Evolutionary conservation across 306 rosid species (phyloP).

Genomic region (Rosa chinensis): DNA sequence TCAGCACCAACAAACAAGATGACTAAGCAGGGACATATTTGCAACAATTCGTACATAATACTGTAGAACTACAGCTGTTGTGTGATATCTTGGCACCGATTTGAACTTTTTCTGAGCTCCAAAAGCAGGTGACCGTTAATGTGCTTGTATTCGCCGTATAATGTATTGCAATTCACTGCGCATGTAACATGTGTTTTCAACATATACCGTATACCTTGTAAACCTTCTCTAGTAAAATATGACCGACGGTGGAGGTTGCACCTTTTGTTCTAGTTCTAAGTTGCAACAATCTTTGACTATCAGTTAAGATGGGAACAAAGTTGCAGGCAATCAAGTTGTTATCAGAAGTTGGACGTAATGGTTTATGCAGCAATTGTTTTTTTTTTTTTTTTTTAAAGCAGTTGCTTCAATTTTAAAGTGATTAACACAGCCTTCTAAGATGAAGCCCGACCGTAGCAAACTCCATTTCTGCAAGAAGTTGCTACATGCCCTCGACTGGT

Average conservation of each 20-base stretch:
- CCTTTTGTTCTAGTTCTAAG: neutral
- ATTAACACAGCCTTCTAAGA: neutral
- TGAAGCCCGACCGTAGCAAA: too few species aligned
- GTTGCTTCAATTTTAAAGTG: neutral
- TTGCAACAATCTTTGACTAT: neutral
- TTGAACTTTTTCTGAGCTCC: neutral
- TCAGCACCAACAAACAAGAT: slow-evolving; percentile 46
- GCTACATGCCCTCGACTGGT: too few species aligned
- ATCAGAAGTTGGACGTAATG: neutral
- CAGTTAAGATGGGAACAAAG: neutral
- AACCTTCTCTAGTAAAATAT: neutral
- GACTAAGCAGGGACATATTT: slow-evolving; percentile 25
- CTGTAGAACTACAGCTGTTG: neutral
- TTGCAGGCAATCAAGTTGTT: neutral
- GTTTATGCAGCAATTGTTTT: neutral
- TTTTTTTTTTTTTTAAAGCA: neutral
- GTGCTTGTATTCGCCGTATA: neutral
- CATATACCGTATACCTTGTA: neutral
- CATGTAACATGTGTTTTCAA: neutral
- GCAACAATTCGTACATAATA: slow-evolving; percentile 24
- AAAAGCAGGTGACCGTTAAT: slow-evolving; percentile 4
- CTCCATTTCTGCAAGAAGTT: too few species aligned
- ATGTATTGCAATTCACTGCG: neutral
- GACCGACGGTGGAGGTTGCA: neutral
- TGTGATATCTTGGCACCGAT: neutral